A percentile compares a stretch with the other conserved stretches of the same genome.
Conservation (phyloP, 148 eudicot genomes). For the Chenopodium quinoa region DNA sequence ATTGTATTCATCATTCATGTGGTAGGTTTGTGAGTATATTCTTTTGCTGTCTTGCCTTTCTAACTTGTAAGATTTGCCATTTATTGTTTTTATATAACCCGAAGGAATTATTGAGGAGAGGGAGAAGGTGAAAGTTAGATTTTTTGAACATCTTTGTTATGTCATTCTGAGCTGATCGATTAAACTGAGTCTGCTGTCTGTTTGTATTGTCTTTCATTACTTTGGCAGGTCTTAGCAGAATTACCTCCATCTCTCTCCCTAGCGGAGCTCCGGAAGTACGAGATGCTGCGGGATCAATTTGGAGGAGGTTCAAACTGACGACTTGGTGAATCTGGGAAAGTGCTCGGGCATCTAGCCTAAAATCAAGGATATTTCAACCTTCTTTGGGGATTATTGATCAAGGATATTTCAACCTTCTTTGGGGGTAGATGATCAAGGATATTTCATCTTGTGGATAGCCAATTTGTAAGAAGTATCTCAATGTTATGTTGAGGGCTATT, state of each 20-base stretch:
- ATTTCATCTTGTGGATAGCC: too few relatives aligned
- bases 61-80: neutral
- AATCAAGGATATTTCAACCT: neutral
- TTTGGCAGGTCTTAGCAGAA: constrained; percentile 77
- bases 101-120: neutral
- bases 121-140: neutral
- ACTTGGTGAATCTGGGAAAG: neutral
- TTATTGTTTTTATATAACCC: too few relatives aligned
- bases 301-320: constrained; percentile 64
- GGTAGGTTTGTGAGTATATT: neutral
- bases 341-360: neutral
- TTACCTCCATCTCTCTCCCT: constrained; percentile 84
- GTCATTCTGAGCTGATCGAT: neutral
- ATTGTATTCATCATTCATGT: neutral
- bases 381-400: neutral
- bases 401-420: neutral
- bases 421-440: too few relatives aligned
- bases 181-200: neutral
- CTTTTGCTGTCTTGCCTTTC: neutral
- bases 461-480: too few relatives aligned
- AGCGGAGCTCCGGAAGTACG: constrained; percentile 80
- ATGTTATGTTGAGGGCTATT: neutral
- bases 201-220: neutral
- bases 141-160: neutral
- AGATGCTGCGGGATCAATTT: constrained; percentile 78